Conservation (phyloP, 2,329 filamentous ascomycete genomes). For the Phaeophleospora eucalypticola region DNA sequence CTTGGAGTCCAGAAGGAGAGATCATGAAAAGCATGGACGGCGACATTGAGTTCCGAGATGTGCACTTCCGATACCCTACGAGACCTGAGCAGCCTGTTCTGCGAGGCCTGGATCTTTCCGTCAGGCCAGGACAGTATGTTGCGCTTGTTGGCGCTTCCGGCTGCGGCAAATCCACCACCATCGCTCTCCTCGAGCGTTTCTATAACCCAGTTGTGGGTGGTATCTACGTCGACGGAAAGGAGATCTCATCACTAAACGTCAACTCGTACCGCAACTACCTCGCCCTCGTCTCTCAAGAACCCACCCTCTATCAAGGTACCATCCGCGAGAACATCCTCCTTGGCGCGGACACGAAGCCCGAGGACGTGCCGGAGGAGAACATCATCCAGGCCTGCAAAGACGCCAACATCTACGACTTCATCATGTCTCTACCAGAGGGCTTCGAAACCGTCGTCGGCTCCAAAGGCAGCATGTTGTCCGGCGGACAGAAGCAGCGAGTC, state of each 20-base stretch:
- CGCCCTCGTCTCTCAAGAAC: slow-evolving; percentile 88
- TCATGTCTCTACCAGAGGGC: slow-evolving; percentile 68
- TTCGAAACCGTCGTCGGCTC: slow-evolving; percentile 60
- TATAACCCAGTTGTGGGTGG: slow-evolving; percentile 82
- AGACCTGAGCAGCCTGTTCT: slow-evolving; percentile 89
- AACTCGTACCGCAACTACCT: slow-evolving; percentile 81
- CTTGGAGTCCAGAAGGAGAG: slow-evolving; percentile 69
- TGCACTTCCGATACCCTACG: slow-evolving; percentile 92
- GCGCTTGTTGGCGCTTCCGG: slow-evolving; percentile 92
- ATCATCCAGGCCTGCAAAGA: slow-evolving; percentile 79
- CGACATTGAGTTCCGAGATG: slow-evolving; percentile 80
- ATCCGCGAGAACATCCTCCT: slow-evolving; percentile 88
- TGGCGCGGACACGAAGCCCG: slow-evolving; percentile 56
- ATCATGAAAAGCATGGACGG: slow-evolving; percentile 64
- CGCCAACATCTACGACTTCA: slow-evolving; percentile 90
- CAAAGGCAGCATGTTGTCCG: slow-evolving; percentile 79
- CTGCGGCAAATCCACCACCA: slow-evolving; percentile 91
- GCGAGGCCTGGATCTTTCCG: slow-evolving; percentile 70
- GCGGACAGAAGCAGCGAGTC: slow-evolving; percentile 91
- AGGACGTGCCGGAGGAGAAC: slow-evolving; percentile 65
- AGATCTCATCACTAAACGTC: slow-evolving; percentile 76
- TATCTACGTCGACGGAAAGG: slow-evolving; percentile 75
- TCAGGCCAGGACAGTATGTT: slow-evolving; percentile 75
- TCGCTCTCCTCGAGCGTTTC: slow-evolving; percentile 87
- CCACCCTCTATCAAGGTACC: slow-evolving; percentile 88